Evolutionary conservation across 805 yeast genomes (phyloP).

Genomic region (Candida ponderosae): DNA sequence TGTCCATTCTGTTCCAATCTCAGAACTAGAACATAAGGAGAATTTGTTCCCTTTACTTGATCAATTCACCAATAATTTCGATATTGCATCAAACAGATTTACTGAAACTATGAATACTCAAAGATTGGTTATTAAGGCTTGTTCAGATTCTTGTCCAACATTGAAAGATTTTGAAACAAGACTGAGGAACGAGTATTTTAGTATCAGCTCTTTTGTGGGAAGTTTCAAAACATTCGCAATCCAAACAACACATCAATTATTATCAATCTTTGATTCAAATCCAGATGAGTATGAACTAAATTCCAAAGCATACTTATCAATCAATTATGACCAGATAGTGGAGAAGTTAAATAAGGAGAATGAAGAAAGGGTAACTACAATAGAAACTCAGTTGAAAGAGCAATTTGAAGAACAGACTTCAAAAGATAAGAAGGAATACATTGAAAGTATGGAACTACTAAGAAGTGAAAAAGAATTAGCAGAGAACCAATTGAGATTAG

Average conservation of each 20-base stretch:
- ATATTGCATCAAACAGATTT: conserved; percentile 5
- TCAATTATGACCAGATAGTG: conserved; percentile 2
- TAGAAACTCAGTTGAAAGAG: not conserved
- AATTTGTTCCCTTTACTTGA: conserved; percentile 1
- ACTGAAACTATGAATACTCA: not conserved
- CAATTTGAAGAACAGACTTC: no score
- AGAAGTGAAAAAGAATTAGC: no score
- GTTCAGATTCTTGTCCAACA: not conserved
- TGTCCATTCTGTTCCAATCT: conserved; percentile 1
- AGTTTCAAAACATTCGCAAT: not conserved
- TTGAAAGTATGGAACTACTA: not conserved
- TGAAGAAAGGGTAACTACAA: not conserved
- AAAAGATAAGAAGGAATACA: not conserved
- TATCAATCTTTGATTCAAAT: not conserved
- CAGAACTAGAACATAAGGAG: not conserved
- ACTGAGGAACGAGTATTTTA: not conserved
- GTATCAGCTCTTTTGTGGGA: not conserved
- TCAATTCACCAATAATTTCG: conserved; percentile 7
- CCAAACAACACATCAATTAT: not conserved
- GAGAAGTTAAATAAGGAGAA: not conserved
- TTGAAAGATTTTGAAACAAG: not conserved
- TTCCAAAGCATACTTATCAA: conserved; percentile 3
- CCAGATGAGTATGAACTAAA: not conserved
- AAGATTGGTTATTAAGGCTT: not conserved
- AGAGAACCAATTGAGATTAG: conserved; percentile 1